A percentile compares a stretch with the other conserved stretches of the same genome.
These are phyloP conservation scores for Endotrypanum monterogeii DNA, from an alignment of 208 protist species.

Conservation along the genomic window DNA sequence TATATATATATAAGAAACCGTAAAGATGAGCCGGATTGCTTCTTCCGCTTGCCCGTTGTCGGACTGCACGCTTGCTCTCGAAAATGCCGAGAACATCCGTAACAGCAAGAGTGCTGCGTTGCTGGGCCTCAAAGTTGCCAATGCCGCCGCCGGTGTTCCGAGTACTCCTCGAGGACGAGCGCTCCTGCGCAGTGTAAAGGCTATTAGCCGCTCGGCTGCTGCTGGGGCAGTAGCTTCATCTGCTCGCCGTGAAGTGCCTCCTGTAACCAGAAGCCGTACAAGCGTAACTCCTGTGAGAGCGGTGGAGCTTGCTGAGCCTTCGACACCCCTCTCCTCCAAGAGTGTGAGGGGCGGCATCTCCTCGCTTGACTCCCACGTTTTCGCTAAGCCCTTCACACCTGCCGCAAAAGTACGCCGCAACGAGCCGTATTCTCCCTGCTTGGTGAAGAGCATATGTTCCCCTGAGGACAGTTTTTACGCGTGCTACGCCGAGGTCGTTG, in stretches of 20 bases:
- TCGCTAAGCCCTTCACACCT: constrained; percentile 32
- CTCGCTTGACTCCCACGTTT: constrained; percentile 18
- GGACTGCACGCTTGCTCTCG: constrained; percentile 77
- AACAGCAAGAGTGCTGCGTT: constrained; percentile 19
- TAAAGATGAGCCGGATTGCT: constrained; percentile 23
- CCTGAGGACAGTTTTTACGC: constrained; percentile 67
- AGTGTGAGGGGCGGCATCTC: constrained; percentile 4
- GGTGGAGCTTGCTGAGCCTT: neutral
- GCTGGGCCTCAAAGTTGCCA: constrained; percentile 8
- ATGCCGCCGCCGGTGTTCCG: neutral
- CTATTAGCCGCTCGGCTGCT: neutral
- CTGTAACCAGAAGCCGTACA: neutral
- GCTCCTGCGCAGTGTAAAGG: constrained; percentile 14
- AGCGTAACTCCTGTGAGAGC: neutral
- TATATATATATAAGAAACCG: too few relatives aligned
- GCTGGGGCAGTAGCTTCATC: neutral
- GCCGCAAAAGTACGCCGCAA: constrained; percentile 26
- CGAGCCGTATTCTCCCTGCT: constrained; percentile 63
- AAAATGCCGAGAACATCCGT: constrained; percentile 82
- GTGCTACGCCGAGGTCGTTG: constrained; percentile 46
- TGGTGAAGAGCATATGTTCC: constrained; percentile 31
- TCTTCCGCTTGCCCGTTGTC: constrained; percentile 38
- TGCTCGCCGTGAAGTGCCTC: constrained; percentile 6
- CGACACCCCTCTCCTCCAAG: neutral
- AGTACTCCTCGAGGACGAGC: constrained; percentile 13